Conservation (phyloP, 129 eudicot species). For the Helianthus tuberosus region DNA sequence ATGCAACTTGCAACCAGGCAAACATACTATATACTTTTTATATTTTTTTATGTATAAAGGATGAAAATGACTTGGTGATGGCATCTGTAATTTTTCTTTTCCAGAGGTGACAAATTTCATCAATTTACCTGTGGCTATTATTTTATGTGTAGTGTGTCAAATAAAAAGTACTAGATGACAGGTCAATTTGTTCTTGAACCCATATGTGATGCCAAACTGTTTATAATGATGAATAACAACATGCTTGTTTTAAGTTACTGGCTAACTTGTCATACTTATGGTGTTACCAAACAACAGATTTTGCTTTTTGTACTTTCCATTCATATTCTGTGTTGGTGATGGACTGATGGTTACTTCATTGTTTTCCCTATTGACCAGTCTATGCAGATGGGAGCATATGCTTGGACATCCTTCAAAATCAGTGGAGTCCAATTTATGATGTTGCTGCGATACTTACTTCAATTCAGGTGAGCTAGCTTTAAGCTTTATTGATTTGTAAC, state of each 20-base stretch:
- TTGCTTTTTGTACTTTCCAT: background rate
- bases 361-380: conserved; percentile 36
- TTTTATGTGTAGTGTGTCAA: background rate
- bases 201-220: conserved; percentile 8
- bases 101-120: background rate
- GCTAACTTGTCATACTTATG: conserved; percentile 1
- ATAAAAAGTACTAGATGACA: background rate
- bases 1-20: background rate
- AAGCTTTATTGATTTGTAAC: background rate
- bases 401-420: conserved; percentile 85
- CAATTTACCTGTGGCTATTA: background rate
- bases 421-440: conserved; percentile 92
- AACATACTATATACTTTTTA: background rate
- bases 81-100: background rate
- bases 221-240: background rate
- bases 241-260: background rate
- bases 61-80: background rate
- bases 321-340: conserved; percentile 1
- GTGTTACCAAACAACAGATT: background rate
- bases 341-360: background rate
- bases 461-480: conserved; percentile 56
- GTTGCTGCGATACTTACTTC: conserved; percentile 89
- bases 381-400: conserved; percentile 88
- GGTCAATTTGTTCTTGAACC: background rate
- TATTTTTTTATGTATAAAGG: background rate